Base-by-base conservation (phyloP, 2,329 filamentous ascomycete species). In the Fusarium dlaminii region DNA sequence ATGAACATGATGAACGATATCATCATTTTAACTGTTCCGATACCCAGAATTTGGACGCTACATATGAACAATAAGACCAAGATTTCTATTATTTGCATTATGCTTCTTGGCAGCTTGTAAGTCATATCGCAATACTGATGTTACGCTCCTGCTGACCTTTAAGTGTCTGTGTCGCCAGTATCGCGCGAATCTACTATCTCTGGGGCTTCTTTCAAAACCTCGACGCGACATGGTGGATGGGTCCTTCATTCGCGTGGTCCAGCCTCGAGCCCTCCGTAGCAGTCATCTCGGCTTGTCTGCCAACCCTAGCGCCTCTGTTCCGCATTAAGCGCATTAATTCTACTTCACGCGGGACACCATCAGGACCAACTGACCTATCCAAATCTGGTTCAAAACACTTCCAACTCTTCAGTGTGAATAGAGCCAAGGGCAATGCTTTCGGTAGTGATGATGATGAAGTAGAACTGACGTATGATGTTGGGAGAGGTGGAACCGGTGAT, bases 1-100 rank as follows among this genome's bases (percentile, higher is more conserved):
- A 68, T 68, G 66, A 68, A 68, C 30, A 68, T 68, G 66, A 30
- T 68, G 30, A 68, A 68, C 8, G 64, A 68, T 10, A 68, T 68
- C 2, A 48, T 68, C 1, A 68, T 68, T 4, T 9, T 68, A n/a
- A 51, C 8, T 18, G 66, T 68, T 17, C 66, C 66, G 0, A 68
- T 68, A 22, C 66, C 66, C 5, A 66, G 66, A 4, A 68, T 68
- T 12, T 68, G 64, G 66, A 39, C 56, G 2, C 11, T 68, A 1
- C 65, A 68, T 17, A 68, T 68, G 66, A 68, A 68, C 37, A 68
- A 68, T 1, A 68, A 51, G 56, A 68, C 66, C 0, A 68, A 63
- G 15, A 43, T 68, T 9, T 68, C 66, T 6, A 57, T 68, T 8
- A 68, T 68, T 13, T 54, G 66, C 13, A 68, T 68, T 1, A 63